Evolutionary conservation across 2,329 filamentous ascomycete species (phyloP).

Genomic region (Alternaria sp.): DNA sequence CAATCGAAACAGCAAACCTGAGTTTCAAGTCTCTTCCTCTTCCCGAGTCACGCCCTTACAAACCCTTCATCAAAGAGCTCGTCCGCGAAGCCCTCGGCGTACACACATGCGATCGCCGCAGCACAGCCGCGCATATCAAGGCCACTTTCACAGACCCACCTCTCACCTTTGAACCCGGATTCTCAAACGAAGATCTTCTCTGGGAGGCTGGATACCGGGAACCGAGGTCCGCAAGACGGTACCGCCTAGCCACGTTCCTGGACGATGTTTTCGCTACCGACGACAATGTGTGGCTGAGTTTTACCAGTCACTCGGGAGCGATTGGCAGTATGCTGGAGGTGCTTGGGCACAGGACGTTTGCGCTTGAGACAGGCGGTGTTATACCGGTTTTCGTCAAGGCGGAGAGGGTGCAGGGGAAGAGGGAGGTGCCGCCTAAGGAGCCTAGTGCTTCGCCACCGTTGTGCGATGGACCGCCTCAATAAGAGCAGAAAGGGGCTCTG

Average conservation of each 20-base stretch:
- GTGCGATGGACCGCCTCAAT: conserved; percentile 31
- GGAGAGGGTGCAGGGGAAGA: conserved; percentile 50
- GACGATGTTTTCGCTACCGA: conserved; percentile 61
- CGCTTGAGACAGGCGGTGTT: conserved; percentile 68
- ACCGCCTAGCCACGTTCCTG: conserved; percentile 49
- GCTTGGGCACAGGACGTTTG: conserved; percentile 65
- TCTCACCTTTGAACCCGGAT: conserved; percentile 65
- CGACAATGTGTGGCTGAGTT: conserved; percentile 54
- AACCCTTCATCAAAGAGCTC: conserved; percentile 67
- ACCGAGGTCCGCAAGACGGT: conserved; percentile 29
- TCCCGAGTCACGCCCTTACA: conserved; percentile 59
- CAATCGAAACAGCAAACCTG: conserved; percentile 67
- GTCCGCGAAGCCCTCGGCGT: conserved; percentile 70
- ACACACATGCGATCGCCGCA: conserved; percentile 72
- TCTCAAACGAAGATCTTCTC: conserved; percentile 63
- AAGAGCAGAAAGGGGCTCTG: background rate
- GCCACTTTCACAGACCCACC: conserved; percentile 53
- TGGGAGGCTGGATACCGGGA: conserved; percentile 54
- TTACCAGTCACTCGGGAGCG: conserved; percentile 66
- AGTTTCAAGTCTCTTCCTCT: conserved; percentile 64
- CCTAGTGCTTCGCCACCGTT: conserved; percentile 41
- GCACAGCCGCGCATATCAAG: conserved; percentile 59
- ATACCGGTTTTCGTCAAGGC: conserved; percentile 72
- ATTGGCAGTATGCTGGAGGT: conserved; percentile 63
- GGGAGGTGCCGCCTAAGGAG: conserved; percentile 35